Evolutionary conservation across 805 yeast genomes (phyloP), one percentile per base, ranked within the genome.

Genomic region (Myxozyma nipponensis): DNA sequence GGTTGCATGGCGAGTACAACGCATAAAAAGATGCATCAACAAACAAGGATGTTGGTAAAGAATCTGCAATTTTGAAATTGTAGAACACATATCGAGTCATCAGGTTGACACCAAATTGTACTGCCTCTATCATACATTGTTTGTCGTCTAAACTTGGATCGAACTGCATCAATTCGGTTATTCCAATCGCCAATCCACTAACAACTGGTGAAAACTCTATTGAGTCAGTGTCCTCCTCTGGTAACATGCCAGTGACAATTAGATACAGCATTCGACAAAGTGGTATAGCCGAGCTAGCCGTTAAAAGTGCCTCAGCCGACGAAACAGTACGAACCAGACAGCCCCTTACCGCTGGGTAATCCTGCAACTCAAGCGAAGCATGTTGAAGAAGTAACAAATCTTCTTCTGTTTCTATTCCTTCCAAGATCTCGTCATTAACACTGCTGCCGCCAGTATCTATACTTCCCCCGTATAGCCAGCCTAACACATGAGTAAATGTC

Each of bases 1-100:
- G 44, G 26, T 52, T 52, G 42, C 51, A 25, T 2, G 53, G 48
- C 3, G 57, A 48, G 39, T 44, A 49, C 26, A 44, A 41, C 9
- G 53, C 18, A 21, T 40, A 40, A 39, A 37, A 50, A 3, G 55
- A 49, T 6, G 44, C 46, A 17, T 38, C 41, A 9, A 38, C 21
- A 9, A 41, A 32, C 44, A 48, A 34, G n/a, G 32, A 35, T 21
- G 44, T 47, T n/a, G 50, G 38, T 9, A 44, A 19, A 3, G 38
- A 37, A n/a, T n/a, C 18, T 17, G 35, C 21, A 24, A 25, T n/a
- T 19, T 18, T 17, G 24, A 48, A 3, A 7, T 6, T 17, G 21
- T n/a, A 18, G 21, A 24, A 7, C 9, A 9, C 46, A 22, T 21
- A 2, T 43, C 42, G 19, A 22, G 13, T 18, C 37, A 13, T 24